Evolutionary conservation across 106 monocot species (phyloP).

Genomic region (Dioscorea dumetorum): DNA sequence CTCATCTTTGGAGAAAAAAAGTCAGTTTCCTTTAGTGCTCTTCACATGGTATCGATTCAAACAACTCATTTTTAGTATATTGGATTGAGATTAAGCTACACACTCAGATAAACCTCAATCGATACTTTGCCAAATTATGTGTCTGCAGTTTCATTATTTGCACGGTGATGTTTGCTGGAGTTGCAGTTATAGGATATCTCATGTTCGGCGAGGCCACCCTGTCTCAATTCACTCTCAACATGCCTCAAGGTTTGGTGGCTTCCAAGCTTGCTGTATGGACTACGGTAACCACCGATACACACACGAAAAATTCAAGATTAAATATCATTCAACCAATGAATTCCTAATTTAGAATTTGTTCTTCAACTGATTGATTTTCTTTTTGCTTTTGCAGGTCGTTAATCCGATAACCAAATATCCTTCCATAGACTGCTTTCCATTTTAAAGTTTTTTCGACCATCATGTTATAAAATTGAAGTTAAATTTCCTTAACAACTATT

Average conservation of each 20-base stretch:
- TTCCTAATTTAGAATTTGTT: too few relatives aligned
- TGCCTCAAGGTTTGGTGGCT: slow-evolving; percentile 68
- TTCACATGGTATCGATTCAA: slow-evolving; percentile 37
- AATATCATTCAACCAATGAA: too few relatives aligned
- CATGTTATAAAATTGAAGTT: background rate
- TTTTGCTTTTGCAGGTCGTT: slow-evolving; percentile 68
- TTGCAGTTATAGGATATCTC: slow-evolving; percentile 60
- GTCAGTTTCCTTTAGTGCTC: slow-evolving; percentile 65
- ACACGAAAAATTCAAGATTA: background rate
- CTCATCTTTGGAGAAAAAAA: slow-evolving; percentile 72
- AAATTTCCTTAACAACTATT: slow-evolving; percentile 36
- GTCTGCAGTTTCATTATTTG: slow-evolving; percentile 56
- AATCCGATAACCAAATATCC: slow-evolving; percentile 99
- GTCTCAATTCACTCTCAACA: slow-evolving; percentile 94
- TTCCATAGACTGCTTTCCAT: slow-evolving; percentile 10
- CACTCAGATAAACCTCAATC: too few relatives aligned
- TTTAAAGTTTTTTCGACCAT: background rate
- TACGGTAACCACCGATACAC: slow-evolving; percentile 41
- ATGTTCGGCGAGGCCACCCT: slow-evolving; percentile 87
- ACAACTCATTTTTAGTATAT: background rate
- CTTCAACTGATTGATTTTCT: background rate
- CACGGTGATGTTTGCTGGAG: slow-evolving; percentile 66
- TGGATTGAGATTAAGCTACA: too few relatives aligned
- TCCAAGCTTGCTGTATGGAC: slow-evolving; percentile 92
- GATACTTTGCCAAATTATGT: background rate